Evolutionary conservation across 1,284 basidiomycete genomes (phyloP), one percentile per base, ranked within the genome.

Genomic region (Papiliotrema flavescens): DNA sequence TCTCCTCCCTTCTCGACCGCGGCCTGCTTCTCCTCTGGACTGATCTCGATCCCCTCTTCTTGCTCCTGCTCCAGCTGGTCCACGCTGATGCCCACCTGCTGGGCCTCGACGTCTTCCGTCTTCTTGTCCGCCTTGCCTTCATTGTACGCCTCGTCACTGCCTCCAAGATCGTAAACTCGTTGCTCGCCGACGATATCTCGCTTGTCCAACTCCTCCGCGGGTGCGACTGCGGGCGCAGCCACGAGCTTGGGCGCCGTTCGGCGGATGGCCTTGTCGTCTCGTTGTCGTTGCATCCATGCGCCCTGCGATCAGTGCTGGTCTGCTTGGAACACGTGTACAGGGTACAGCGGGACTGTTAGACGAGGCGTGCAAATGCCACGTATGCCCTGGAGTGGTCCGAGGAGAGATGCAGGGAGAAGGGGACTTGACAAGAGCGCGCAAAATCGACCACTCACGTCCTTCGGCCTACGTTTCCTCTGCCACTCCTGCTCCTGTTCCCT

Each of bases 401-500:
- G n/a, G n/a, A n/a, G n/a, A n/a, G n/a, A n/a, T n/a, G n/a, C n/a
- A n/a, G n/a, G n/a, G n/a, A n/a, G n/a, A n/a, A n/a, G n/a, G n/a
- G n/a, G n/a, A n/a, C n/a, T n/a, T n/a, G n/a, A n/a, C 28, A 32
- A 11, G 11, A 32, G 6, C 28, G 28, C 11, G 6, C 5, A 11
- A 32, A 32, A 32, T 11, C 28, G 28, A 11, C 28, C 11, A 71
- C 75, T 71, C 63, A 76, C 75, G 54, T 74, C 71, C 51, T 73
- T 68, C n/a, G 75, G 74, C 40, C 75, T 58, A 57, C 66, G 69
- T 59, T 69, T 70, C 56, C 54, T 70, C 11, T 54, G 62, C 74
- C 73, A 75, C 41, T 57, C 41, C 44, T 68, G 56, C 58, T 76
- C 76, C 26, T 73, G 53, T 26, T 65, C 63, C 20, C 66, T 64